A percentile compares a stretch with the other conserved stretches of the same genome.
These are phyloP conservation scores for Tylopilus sp. DNA, from an alignment of 768 basidiomycete genomes.

Conservation along the genomic window DNA sequence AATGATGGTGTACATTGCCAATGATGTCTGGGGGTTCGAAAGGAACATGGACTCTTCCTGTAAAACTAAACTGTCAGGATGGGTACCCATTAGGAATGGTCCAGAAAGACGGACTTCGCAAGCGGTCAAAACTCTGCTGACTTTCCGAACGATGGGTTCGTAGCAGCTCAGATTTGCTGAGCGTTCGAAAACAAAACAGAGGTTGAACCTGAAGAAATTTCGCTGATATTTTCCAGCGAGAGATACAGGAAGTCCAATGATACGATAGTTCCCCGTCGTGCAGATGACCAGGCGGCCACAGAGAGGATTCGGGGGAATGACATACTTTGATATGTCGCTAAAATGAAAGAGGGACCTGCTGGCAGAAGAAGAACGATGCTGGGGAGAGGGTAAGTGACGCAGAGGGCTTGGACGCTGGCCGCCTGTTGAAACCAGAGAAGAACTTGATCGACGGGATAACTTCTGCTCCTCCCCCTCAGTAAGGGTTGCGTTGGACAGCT, in stretches of 20 bases:
- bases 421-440: conserved; percentile 46
- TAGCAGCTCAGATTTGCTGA: conserved; percentile 91
- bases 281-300: conserved; percentile 89
- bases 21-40: conserved; percentile 65
- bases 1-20: conserved; percentile 74
- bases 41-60: conserved; percentile 90
- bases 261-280: conserved; percentile 73
- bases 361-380: conserved; percentile 48
- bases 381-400: conserved; percentile 40
- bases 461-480: conserved; percentile 35
- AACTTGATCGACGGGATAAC: conserved; percentile 50
- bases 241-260: conserved; percentile 90
- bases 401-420: conserved; percentile 43
- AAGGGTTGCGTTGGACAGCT: conserved; percentile 29
- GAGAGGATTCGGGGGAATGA: conserved; percentile 83
- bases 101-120: conserved; percentile 69
- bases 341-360: conserved; percentile 76
- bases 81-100: neutral
- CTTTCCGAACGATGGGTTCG: conserved; percentile 93
- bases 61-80: conserved; percentile 3
- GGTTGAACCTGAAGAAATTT: conserved; percentile 89
- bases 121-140: conserved; percentile 80
- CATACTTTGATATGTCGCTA: conserved; percentile 87
- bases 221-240: conserved; percentile 74
- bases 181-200: conserved; percentile 95